Evolutionary conservation across 805 yeast genomes (phyloP).

Genomic region (Myxozyma melibiosi): DNA sequence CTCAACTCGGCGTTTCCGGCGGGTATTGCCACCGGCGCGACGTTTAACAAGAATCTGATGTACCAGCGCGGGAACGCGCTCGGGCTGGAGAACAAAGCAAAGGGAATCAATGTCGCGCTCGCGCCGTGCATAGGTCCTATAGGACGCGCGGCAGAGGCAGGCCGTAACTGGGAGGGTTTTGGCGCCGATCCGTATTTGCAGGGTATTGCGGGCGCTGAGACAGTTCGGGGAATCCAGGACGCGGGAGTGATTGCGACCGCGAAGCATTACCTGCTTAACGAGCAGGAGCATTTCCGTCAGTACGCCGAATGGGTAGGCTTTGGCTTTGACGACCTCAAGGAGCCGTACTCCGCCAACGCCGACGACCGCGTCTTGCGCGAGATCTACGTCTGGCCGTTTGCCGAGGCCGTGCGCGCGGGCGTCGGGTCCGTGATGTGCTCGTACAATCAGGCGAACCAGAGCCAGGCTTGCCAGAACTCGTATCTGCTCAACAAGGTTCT

Average conservation of each 20-base stretch:
- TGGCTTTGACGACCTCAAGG: conserved; percentile 48
- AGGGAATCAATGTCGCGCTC: conserved; percentile 58
- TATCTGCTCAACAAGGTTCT: conserved; percentile 56
- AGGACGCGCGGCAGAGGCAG: conserved; percentile 64
- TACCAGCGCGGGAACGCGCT: conserved; percentile 58
- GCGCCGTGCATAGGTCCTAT: conserved; percentile 65
- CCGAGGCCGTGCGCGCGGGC: conserved; percentile 62
- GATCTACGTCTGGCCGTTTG: conserved; percentile 66
- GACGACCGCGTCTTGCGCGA: conserved; percentile 67
- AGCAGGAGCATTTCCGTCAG: conserved; percentile 63
- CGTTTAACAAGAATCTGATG: conserved; percentile 57
- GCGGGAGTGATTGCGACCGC: conserved; percentile 58
- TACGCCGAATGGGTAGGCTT: conserved; percentile 54
- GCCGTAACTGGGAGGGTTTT: conserved; percentile 67
- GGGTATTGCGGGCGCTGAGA: conserved; percentile 56
- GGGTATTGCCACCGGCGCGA: conserved; percentile 60
- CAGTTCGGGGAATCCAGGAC: conserved; percentile 58
- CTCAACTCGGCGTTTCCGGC: conserved; percentile 60
- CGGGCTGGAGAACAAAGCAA: conserved; percentile 56
- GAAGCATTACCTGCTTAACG: conserved; percentile 61
- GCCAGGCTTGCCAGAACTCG: conserved; percentile 62
- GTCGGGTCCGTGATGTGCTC: conserved; percentile 65
- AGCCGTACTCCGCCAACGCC: conserved; percentile 55
- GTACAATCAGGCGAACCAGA: conserved; percentile 58
- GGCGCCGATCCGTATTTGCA: conserved; percentile 64